Evolutionary conservation across 495 filamentous ascomycete genomes (phyloP), one percentile per base, ranked within the genome.

Genomic region (Hyphodiscus hymeniophilus): DNA sequence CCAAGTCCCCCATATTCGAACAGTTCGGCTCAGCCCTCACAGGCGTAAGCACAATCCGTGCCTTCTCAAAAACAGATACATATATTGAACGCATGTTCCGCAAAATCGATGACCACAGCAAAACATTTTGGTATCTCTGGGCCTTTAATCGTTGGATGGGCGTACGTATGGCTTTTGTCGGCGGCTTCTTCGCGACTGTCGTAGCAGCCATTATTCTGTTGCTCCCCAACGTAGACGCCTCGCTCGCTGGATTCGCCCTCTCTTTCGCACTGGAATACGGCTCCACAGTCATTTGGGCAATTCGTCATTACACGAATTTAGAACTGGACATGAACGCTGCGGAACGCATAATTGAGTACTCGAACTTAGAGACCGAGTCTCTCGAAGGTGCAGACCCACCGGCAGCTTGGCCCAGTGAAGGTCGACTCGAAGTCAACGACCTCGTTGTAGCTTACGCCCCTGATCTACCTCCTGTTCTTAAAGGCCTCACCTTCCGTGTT

Each of bases 291-390:
- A 77, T 79, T 50, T 78, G 74, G 74, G 69, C 73, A 0, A 68
- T 85, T 24, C 71, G 81, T 0, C 61, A 72, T 24, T 57, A 60
- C 39, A 47, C 80, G 3, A 78, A 77, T 46, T 58, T 81, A 0
- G 87, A 94, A 53, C 67, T 92, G 7, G 77, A 84, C 54, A 91
- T 94, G 85, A 94, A 92, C 50, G 78, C 85, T 16, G 80, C 82
- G 0, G 88, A 94, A 66, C 72, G 88, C 16, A 81, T 94, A 33
- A 69, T 90, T 5, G 88, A 94, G 61, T 94, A 91, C 57, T 77
- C 82, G 0, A 72, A 80, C 12, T 67, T 92, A 6, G 67, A 77
- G 3, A 87, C 76, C 3, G 88, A 94, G 60, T 69, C 72, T 32
- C 74, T 84, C 11, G 71, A 63, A 1, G 81, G 76, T 26, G 58